Conservation (phyloP, 2,329 filamentous ascomycete species). For the Penicillium sp. region DNA sequence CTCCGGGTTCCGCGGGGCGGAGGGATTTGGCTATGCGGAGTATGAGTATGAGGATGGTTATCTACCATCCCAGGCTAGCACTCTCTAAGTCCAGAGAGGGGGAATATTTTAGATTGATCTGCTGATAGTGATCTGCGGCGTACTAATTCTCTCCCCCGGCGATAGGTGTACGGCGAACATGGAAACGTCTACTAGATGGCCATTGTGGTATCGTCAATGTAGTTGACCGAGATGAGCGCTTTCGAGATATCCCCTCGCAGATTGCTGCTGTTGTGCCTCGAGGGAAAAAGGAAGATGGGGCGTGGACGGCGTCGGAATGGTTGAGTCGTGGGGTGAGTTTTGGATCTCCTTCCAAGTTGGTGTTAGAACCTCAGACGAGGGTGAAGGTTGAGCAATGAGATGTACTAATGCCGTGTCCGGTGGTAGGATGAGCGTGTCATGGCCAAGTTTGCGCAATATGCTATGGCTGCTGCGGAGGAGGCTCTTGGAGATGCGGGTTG, state of each 20-base stretch:
- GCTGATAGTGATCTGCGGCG: conserved; percentile 10
- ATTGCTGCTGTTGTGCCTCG: conserved; percentile 82
- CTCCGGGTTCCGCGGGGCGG: not conserved
- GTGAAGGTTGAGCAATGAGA: conserved; percentile 2
- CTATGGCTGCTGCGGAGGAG: conserved; percentile 83
- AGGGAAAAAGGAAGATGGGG: conserved; percentile 53
- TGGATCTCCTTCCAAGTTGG: not conserved
- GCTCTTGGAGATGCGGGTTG: conserved; percentile 83
- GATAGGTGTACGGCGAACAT: conserved; percentile 76
- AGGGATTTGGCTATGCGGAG: not conserved
- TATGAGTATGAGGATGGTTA: not conserved
- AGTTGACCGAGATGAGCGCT: conserved; percentile 65
- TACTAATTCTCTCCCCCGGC: conserved; percentile 34
- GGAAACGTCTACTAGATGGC: conserved; percentile 79
- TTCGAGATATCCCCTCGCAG: conserved; percentile 78
- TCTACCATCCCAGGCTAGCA: not conserved
- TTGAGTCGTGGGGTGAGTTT: conserved; percentile 48
- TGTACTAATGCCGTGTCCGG: conserved; percentile 9
- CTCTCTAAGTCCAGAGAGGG: not conserved
- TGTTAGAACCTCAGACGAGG: not conserved
- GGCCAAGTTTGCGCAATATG: conserved; percentile 92
- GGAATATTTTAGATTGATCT: not conserved
- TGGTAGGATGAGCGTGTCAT: conserved; percentile 73
- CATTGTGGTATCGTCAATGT: conserved; percentile 82
- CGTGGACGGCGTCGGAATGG: conserved; percentile 54